These are phyloP conservation scores for Ceratobasidium sp. DNA, from an alignment of 1,284 basidiomycete genomes.

Conservation along the genomic window DNA sequence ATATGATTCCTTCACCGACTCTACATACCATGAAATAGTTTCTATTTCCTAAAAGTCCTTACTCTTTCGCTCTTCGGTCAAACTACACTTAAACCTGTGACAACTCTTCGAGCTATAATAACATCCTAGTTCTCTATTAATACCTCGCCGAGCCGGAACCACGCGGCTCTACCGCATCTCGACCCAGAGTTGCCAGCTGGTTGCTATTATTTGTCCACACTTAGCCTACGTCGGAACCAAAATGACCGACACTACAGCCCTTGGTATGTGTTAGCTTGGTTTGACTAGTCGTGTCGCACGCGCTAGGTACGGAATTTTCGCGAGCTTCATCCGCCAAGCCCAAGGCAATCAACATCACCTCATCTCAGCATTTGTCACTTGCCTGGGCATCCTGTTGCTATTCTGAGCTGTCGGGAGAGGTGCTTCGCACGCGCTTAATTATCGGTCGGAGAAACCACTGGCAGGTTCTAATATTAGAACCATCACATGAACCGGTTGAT, in stretches of 20 bases:
- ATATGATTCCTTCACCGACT: too few species aligned
- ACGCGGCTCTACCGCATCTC: too few species aligned
- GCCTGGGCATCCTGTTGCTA: background rate
- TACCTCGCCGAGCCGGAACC: too few species aligned
- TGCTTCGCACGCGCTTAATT: background rate
- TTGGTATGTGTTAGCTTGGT: background rate
- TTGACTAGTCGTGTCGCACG: too few species aligned
- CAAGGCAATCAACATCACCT: background rate
- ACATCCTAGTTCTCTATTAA: background rate
- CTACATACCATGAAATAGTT: too few species aligned
- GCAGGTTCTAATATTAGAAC: background rate
- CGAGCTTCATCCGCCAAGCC: slow-evolving; percentile 1
- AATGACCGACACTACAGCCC: background rate
- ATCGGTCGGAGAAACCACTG: slow-evolving; percentile 1
- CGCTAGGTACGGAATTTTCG: background rate
- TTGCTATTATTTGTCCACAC: too few species aligned
- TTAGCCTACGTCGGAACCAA: background rate
- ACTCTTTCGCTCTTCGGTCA: too few species aligned
- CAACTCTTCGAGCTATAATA: background rate
- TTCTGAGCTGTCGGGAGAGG: background rate
- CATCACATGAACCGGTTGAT: background rate
- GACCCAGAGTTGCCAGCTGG: too few species aligned
- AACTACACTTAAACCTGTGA: background rate
- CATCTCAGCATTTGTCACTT: background rate
- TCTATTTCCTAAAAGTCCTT: too few species aligned